Conservation (phyloP, 441 rosid species). For the Euphorbia celastroides region DNA sequence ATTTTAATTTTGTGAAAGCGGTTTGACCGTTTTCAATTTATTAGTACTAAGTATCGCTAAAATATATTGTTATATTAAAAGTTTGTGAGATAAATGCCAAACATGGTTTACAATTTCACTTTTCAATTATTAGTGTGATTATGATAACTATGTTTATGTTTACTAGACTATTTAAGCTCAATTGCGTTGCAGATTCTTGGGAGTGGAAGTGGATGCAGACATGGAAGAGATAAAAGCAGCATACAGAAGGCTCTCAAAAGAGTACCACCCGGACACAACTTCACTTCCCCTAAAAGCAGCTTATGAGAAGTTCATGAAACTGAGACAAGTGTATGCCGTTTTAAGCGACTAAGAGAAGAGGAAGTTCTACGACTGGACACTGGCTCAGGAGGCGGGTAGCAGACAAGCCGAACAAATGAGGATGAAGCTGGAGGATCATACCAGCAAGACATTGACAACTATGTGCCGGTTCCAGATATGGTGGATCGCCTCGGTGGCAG, state of each 20-base stretch:
- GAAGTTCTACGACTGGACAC: slow-evolving; percentile 78
- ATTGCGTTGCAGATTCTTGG: slow-evolving; percentile 75
- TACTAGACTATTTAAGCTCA: too few relatives aligned
- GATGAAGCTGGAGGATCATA: slow-evolving; percentile 62
- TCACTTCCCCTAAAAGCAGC: slow-evolving; percentile 76
- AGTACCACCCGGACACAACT: slow-evolving; percentile 93
- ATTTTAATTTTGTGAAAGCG: too few relatives aligned
- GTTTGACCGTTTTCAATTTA: too few relatives aligned
- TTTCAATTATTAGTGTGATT: too few relatives aligned
- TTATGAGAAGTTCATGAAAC: slow-evolving; percentile 76
- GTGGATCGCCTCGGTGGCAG: slow-evolving; percentile 82
- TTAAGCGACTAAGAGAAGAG: slow-evolving; percentile 62
- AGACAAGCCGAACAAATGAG: slow-evolving; percentile 73
- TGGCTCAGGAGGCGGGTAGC: slow-evolving; percentile 81
- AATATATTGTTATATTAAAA: too few relatives aligned
- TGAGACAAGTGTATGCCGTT: slow-evolving; percentile 58
- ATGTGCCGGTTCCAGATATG: slow-evolving; percentile 58
- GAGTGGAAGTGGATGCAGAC: slow-evolving; percentile 61
- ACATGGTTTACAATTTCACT: too few relatives aligned
- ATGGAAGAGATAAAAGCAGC: slow-evolving; percentile 84
- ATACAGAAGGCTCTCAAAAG: slow-evolving; percentile 75
- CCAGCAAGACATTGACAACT: slow-evolving; percentile 41
- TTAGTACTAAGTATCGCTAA: too few relatives aligned
- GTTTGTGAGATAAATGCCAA: too few relatives aligned
- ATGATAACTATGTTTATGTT: too few relatives aligned